A percentile compares a stretch with the other conserved stretches of the same genome.
These are phyloP conservation scores for Colletotrichum caudatum DNA, from an alignment of 2,329 filamentous ascomycete genomes.

Conservation along the genomic window DNA sequence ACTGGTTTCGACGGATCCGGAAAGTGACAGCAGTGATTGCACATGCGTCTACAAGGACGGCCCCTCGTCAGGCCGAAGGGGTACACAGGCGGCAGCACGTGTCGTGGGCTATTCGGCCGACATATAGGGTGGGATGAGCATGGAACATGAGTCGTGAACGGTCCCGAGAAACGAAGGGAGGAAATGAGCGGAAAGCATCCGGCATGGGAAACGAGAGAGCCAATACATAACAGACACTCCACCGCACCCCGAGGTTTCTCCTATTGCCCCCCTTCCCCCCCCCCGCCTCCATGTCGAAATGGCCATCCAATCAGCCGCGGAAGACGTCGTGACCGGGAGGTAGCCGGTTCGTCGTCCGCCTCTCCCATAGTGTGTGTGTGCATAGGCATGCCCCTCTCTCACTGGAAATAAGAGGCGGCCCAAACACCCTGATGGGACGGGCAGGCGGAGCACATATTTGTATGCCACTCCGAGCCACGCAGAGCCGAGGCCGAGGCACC, in stretches of 20 bases:
- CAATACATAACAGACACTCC: not conserved
- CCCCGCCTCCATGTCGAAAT: no score
- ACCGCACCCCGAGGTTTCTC: not conserved
- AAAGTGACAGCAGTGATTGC: no score
- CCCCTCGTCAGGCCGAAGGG: no score
- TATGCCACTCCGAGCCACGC: not conserved
- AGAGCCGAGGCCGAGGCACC: not conserved
- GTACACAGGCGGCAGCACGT: not conserved
- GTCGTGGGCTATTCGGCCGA: not conserved
- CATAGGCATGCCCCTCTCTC: no score
- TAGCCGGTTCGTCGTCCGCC: not conserved
- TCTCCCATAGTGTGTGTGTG: not conserved
- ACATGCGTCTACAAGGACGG: no score
- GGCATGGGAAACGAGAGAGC: no score
- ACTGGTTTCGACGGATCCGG: no score
- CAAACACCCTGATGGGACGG: constrained; percentile 30
- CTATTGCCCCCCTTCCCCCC: no score
- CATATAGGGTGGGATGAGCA: not conserved
- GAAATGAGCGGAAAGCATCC: not conserved
- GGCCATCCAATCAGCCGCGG: not conserved
- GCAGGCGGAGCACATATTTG: constrained; percentile 14
- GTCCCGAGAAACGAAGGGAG: not conserved
- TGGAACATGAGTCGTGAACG: constrained; percentile 15
- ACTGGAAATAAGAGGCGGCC: constrained; percentile 31
- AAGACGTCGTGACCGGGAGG: not conserved